Conservation (phyloP, 352 stramenopile genomes). For the Phytopythium chamaehyphon region DNA sequence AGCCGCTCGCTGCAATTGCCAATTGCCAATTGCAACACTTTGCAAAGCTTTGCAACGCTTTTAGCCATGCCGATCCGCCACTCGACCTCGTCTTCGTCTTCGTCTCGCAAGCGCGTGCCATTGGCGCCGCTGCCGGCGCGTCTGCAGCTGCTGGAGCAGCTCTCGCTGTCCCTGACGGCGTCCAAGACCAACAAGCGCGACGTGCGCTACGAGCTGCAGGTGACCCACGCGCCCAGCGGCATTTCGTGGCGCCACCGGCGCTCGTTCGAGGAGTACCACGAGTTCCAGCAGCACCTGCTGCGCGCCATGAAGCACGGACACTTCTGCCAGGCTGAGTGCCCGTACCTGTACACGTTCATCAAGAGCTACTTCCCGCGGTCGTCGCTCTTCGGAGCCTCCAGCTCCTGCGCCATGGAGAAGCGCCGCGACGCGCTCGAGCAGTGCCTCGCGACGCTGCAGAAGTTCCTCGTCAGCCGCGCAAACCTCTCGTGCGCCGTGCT, state of each 20-base stretch:
- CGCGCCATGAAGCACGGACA: conserved; percentile 25
- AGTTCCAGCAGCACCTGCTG: conserved; percentile 29
- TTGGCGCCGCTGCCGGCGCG: conserved; percentile 1
- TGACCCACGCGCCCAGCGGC: conserved; percentile 2
- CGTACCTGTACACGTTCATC: conserved; percentile 45
- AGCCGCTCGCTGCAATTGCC: no score
- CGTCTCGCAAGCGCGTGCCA: conserved; percentile 6
- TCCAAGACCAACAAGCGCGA: conserved; percentile 1
- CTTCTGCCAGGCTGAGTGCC: conserved; percentile 47
- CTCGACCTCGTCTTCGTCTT: conserved; percentile 3
- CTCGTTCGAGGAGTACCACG: conserved; percentile 29
- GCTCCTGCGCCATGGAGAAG: conserved; percentile 17
- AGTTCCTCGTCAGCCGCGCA: conserved; percentile 24
- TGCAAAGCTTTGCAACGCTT: no score
- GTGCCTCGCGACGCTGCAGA: conserved; percentile 28
- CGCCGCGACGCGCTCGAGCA: conserved; percentile 20
- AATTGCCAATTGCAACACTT: no score
- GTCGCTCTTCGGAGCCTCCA: conserved; percentile 21
- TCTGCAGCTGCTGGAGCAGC: conserved; percentile 6
- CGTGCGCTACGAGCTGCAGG: conserved; percentile 6
- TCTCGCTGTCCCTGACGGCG: not conserved
- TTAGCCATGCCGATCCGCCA: conserved; percentile 1
- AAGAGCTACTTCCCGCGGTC: conserved; percentile 37
- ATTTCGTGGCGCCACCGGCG: conserved; percentile 1
- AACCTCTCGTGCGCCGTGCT: conserved; percentile 32